These are phyloP conservation scores for Backusella liffmaniae DNA, from an alignment of 192 early-diverging fungal species.

Conservation along the genomic window DNA sequence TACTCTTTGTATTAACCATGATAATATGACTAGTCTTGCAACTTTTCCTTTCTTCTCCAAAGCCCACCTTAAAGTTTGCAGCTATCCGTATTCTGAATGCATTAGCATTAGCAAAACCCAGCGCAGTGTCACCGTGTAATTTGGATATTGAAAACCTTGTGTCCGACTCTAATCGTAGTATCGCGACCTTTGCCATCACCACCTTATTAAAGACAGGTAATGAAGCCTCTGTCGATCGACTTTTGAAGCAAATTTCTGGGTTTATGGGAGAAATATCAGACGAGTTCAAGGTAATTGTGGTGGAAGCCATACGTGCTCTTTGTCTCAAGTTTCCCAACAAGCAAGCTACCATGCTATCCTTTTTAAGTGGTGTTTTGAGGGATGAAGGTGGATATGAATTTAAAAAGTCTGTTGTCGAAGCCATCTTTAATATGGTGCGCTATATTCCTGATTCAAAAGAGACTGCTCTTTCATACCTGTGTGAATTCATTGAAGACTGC, in stretches of 20 bases:
- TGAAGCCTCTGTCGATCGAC: slow-evolving; percentile 93
- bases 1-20: neutral
- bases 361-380: slow-evolving; percentile 88
- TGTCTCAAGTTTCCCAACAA: slow-evolving; percentile 97
- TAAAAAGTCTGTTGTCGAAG: slow-evolving; percentile 95
- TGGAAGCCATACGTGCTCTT: slow-evolving; percentile 95
- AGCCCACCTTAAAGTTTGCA: slow-evolving; percentile 92
- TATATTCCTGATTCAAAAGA: slow-evolving; percentile 95
- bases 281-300: slow-evolving; percentile 99
- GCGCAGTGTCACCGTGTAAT: slow-evolving; percentile 92
- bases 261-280: slow-evolving; percentile 99
- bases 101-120: slow-evolving; percentile 86
- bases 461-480: slow-evolving; percentile 89
- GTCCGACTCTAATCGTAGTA: slow-evolving; percentile 93
- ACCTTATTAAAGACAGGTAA: slow-evolving; percentile 98
- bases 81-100: slow-evolving; percentile 97
- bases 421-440: slow-evolving; percentile 94
- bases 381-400: slow-evolving; percentile 99
- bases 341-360: slow-evolving; percentile 89
- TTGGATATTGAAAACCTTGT: slow-evolving; percentile 98
- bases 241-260: slow-evolving; percentile 99
- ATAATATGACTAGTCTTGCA: slow-evolving; percentile 64
- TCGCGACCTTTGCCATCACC: slow-evolving; percentile 98
- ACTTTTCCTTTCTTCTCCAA: slow-evolving; percentile 90
- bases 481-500: slow-evolving; percentile 99